Percentiles rank a stretch among this genome's conserved stretches.
These are phyloP conservation scores for Ampelomyces quisqualis DNA, from an alignment of 2,329 filamentous ascomycete genomes.

Conservation along the genomic window DNA sequence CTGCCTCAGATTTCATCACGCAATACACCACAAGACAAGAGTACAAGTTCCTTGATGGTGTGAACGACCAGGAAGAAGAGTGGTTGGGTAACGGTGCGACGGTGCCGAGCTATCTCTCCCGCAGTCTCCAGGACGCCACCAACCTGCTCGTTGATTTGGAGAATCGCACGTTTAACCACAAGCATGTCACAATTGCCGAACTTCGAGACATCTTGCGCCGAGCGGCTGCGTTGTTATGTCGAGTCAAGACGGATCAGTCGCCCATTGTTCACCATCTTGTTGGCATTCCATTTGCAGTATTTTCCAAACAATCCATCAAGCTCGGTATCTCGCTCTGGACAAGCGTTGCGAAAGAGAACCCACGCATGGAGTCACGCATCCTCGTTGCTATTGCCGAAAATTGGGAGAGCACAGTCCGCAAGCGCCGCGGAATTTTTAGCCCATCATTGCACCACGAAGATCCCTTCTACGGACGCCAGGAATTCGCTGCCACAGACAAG, in stretches of 20 bases:
- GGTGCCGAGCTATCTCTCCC: slow-evolving; percentile 27
- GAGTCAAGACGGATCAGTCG: slow-evolving; percentile 71
- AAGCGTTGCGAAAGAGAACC: slow-evolving; percentile 94
- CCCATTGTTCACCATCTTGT: slow-evolving; percentile 85
- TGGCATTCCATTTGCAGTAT: slow-evolving; percentile 86
- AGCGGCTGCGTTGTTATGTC: slow-evolving; percentile 83
- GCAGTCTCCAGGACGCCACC: slow-evolving; percentile 55
- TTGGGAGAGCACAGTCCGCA: slow-evolving; percentile 83
- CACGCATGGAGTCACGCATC: slow-evolving; percentile 80
- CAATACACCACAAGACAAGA: slow-evolving; percentile 97
- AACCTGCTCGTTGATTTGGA: slow-evolving; percentile 71
- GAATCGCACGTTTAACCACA: slow-evolving; percentile 66
- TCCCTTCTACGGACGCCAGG: slow-evolving; percentile 86
- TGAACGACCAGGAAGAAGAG: slow-evolving; percentile 64
- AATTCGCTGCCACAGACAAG: slow-evolving; percentile 89
- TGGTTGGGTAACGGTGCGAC: slow-evolving; percentile 59
- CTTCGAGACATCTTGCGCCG: slow-evolving; percentile 79
- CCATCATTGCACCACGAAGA: slow-evolving; percentile 71
- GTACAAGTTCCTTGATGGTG: slow-evolving; percentile 81
- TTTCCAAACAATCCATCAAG: slow-evolving; percentile 93
- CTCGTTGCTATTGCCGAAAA: slow-evolving; percentile 84
- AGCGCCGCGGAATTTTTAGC: slow-evolving; percentile 79
- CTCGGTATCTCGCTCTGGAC: slow-evolving; percentile 95
- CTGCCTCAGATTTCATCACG: slow-evolving; percentile 91
- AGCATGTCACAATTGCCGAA: slow-evolving; percentile 69